These are phyloP conservation scores for Pyrus betulifolia DNA, from an alignment of 306 rosid species.

Conservation along the genomic window DNA sequence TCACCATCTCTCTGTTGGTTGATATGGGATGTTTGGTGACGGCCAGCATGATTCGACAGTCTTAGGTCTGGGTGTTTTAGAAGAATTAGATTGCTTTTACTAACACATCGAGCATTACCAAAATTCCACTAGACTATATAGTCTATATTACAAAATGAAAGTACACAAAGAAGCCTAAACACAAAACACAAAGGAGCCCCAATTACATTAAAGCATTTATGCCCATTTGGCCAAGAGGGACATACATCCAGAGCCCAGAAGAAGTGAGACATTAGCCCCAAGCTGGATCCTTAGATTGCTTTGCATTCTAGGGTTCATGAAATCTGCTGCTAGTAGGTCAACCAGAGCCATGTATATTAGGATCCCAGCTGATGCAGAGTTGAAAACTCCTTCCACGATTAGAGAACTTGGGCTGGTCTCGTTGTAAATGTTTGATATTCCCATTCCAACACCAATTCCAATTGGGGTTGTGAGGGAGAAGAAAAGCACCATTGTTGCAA, in stretches of 20 bases:
- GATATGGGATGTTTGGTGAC: no score
- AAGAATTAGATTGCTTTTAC: background rate
- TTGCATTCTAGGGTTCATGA: conserved; percentile 48
- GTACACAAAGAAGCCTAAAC: background rate
- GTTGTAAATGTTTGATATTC: conserved; percentile 43
- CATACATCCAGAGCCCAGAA: conserved; percentile 49
- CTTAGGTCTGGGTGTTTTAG: no score
- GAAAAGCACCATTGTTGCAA: conserved; percentile 45
- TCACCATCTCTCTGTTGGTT: no score
- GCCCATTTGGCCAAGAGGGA: conserved; percentile 49
- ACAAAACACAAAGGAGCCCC: background rate
- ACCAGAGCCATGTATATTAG: conserved; percentile 63
- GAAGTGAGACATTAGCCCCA: conserved; percentile 42
- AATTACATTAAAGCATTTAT: background rate
- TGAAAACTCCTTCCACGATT: conserved; percentile 46
- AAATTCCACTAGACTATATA: background rate
- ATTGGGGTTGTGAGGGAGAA: conserved; percentile 62
- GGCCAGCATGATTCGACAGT: no score
- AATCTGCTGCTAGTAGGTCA: conserved; percentile 60
- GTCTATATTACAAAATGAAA: background rate
- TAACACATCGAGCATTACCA: background rate
- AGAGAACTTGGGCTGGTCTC: conserved; percentile 39
- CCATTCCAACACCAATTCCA: conserved; percentile 56
- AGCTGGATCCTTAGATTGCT: conserved; percentile 47
- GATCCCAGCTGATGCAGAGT: conserved; percentile 65